Evolutionary conservation across 371 early-diverging fungal genomes (phyloP), one percentile per base, ranked within the genome.

Genomic region (Coemansia sp.): DNA sequence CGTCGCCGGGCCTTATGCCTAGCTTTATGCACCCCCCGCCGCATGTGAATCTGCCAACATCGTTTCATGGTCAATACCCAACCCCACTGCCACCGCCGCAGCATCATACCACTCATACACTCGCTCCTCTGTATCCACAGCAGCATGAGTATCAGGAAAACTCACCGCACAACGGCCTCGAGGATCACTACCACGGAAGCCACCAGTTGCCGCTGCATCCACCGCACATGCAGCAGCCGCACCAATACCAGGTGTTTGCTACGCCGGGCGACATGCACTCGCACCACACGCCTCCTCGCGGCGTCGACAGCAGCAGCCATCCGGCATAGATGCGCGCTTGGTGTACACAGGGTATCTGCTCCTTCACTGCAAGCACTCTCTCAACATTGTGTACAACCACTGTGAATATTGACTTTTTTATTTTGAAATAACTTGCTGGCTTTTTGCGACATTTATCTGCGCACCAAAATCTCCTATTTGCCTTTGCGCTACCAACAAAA

Each of bases 231-330:
- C 61, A 60, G 28, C 61, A 60, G 17, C 59, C 54, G 29, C 54
- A 65, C 21, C 72, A 71, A 55, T 68, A 71, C 63, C 62, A 64
- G 57, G 23, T 69, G 39, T 60, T 70, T 56, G 39, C 66, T 17
- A 32, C 65, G 13, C 24, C 70, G 8, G 49, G 24, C 15, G 57
- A 44, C 63, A 55, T 65, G 23, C 32, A 60, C 23, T 36, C 51
- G 36, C 61, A 61, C 13, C 41, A 32, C 13, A 29, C 70, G 9
- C 39, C 66, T 46, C 70, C 58, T 29, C 57, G 53, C 58, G 13
- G 48, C 21, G 19, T 61, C 40, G 51, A 65, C 62, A 61, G 61
- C 39, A 49, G 59, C 29, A 40, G 57, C 54, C 55, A 56, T 48
- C 40, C 17, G 51, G 39, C 46, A 49, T 65, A 65, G 46, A 39